Evolutionary conservation across 768 basidiomycete genomes (phyloP), one percentile per base, ranked within the genome.

Genomic region (Crucibulum laeve): DNA sequence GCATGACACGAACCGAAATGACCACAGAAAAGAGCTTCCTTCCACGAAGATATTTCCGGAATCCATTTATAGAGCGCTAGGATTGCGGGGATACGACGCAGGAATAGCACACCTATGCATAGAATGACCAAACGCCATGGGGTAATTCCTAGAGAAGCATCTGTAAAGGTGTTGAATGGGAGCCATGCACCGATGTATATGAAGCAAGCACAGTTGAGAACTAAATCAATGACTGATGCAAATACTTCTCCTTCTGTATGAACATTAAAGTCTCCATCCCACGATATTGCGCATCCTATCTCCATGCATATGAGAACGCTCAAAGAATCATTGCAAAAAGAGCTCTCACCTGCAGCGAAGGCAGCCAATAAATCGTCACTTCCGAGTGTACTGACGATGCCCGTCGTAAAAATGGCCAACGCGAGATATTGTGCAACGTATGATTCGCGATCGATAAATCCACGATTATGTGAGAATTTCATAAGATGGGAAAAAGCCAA

Each of bases 141-240:
- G 0, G 62, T 69, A 38, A 90, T 74, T 1, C 81, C 81, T 5
- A 88, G 63, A 5, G 71, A 73, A 1, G 76, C 71, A 4, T 60
- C 60, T 38, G 77, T 71, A 58, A 85, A 88, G 6, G 65, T 52
- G 5, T 68, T 51, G 52, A 89, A 87, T 0, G 85, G 84, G 8
- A 89, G 61, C 82, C 93, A 92, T 2, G 95, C 93, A 21, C 95
- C 96, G 33, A 79, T 87, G 57, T 90, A 90, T 21, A 91, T 71
- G 61, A 91, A 91, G 61, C 85, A 86, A 2, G 68, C 82, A 48
- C 85, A 86, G 52, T 89, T 90, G 42, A 90, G 70, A 19, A 96
- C 71, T 48, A 96, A 77, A 60, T 97, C 90, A 49, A 98, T 83
- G 32, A 96, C 88, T 19, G 91, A 84, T 1, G 91, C 85, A 59